phyloP scores from a whole-genome alignment of 345 rosid genomes.

The Ricinus communis region DNA sequence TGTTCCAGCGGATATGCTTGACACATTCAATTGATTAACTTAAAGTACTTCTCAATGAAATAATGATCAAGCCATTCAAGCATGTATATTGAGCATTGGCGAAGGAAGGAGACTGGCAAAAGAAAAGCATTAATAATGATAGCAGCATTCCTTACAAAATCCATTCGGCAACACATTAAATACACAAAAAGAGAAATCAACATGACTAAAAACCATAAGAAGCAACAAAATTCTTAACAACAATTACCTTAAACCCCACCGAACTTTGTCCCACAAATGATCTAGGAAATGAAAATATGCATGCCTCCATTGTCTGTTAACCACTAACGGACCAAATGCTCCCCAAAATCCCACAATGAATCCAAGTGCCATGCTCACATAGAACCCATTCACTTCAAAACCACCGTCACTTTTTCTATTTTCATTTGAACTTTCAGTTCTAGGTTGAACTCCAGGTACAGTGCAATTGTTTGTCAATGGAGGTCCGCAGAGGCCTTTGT shows the following conservation, averaged over 20 bases:
- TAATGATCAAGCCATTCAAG: no score
- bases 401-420: neutral
- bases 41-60: no score
- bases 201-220: no score
- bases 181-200: no score
- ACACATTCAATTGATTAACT: no score
- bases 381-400: neutral
- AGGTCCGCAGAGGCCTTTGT: neutral
- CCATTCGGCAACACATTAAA: no score
- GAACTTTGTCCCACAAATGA: neutral
- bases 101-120: no score
- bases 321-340: neutral
- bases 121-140: no score
- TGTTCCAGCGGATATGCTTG: no score
- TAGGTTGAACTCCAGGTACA: neutral
- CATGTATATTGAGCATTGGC: no score
- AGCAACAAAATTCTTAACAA: neutral
- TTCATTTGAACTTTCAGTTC: neutral
- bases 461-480: neutral
- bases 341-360: slow-evolving; percentile 1
- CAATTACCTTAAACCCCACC: neutral
- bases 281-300: neutral
- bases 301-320: neutral
- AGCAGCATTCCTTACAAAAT: no score
- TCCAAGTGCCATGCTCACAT: slow-evolving; percentile 1